Evolutionary conservation across 768 basidiomycete species (phyloP), one percentile per base, ranked within the genome.

Genomic region (Kwoniella shandongensis): DNA sequence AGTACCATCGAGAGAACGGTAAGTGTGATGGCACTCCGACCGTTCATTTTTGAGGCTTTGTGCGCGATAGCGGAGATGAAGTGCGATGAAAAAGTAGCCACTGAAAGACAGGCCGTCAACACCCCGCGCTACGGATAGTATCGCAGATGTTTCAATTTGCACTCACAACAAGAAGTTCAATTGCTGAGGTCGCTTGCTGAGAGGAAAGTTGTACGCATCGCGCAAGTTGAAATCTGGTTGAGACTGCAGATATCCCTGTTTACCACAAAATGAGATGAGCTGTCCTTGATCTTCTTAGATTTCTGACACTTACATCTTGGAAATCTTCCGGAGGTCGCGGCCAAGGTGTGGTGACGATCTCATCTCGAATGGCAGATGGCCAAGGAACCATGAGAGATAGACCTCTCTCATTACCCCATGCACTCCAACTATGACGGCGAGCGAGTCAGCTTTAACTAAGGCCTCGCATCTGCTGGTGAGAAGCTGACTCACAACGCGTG

Each of bases 371-470:
- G 11, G 49, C 26, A 2, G 58, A 49, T 1, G 60, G 59, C 62
- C 65, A 63, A 3, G 27, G 13, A 15, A 59, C 39, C 20, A 54
- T 59, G 12, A 63, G n/a, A 18, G 27, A 30, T 12, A 47, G 51
- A 2, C 67, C 67, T 32, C 51, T 38, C 7, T 62, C 65, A 23
- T 62, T 62, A 12, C 63, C 61, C 67, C 67, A 69, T 4, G 54
- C 49, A 13, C 42, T 39, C 67, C 67, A 69, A 44, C 65, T 67
- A 30, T 6, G n/a, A 32, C 2, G 3, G 29, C 12, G 44, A 44
- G 20, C 17, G 3, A 23, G 39, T 47, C 36, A 56, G 50, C 45
- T 2, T 13, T 5, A 23, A 25, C 44, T 36, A 59, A 29, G 3
- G 15, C n/a, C n/a, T n/a, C n/a, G n/a, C 8, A 22, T 20, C 7